phyloP scores from a whole-genome alignment of 192 early-diverging fungal species.

The Coemansia sp. region DNA sequence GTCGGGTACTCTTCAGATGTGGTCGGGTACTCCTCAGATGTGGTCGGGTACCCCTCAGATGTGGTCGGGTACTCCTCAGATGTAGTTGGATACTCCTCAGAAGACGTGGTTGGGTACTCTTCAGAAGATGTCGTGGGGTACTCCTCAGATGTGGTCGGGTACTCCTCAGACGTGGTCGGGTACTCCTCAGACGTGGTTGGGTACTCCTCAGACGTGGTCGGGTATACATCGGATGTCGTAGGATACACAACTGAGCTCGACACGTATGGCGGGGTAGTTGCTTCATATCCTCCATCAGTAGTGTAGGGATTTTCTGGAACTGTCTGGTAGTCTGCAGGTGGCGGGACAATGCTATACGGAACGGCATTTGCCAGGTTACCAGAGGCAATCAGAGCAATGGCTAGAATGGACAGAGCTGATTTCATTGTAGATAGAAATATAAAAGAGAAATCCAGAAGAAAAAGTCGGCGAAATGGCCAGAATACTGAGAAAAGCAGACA shows the following conservation, averaged over 20 bases:
- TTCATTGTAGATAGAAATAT: slow-evolving; percentile 14
- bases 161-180: neutral
- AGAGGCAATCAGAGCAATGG: slow-evolving; percentile 8
- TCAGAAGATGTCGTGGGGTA: too few species aligned
- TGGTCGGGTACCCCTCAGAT: slow-evolving; percentile 6
- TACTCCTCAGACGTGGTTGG: neutral
- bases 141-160: neutral
- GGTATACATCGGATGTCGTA: slow-evolving; percentile 6
- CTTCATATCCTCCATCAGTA: slow-evolving; percentile 3
- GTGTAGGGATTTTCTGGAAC: slow-evolving; percentile 5
- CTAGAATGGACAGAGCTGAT: slow-evolving; percentile 12
- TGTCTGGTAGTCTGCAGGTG: slow-evolving; percentile 5
- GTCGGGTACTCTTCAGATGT: slow-evolving; percentile 13
- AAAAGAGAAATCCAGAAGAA: neutral
- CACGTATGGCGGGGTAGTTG: slow-evolving; percentile 3
- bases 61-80: slow-evolving; percentile 13
- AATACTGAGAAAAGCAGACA: neutral
- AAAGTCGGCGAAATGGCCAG: slow-evolving; percentile 5
- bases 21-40: slow-evolving; percentile 11
- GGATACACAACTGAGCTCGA: slow-evolving; percentile 2
- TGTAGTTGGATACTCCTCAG: slow-evolving; percentile 7
- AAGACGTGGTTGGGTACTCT: neutral
- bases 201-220: slow-evolving; percentile 11
- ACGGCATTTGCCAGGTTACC: slow-evolving; percentile 9
- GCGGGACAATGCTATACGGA: slow-evolving; percentile 2